Percentiles rank a stretch among this genome's conserved stretches.
These are phyloP conservation scores for Penicillium diatomitis DNA, from an alignment of 495 filamentous ascomycete genomes.

Conservation along the genomic window DNA sequence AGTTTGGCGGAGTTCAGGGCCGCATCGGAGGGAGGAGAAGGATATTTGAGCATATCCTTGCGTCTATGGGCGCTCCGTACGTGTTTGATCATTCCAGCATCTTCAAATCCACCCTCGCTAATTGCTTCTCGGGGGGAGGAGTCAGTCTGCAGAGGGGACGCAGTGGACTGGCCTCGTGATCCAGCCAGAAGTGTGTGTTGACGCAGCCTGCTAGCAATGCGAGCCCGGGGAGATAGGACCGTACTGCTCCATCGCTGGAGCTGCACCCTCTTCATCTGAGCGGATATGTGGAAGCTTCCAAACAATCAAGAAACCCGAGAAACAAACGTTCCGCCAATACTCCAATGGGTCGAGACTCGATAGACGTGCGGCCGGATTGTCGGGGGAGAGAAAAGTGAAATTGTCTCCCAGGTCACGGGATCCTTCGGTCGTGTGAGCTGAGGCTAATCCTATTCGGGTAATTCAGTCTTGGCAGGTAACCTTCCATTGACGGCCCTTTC, in stretches of 20 bases:
- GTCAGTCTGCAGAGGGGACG: conserved; percentile 21
- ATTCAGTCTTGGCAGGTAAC: conserved; percentile 26
- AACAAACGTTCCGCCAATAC: conserved; percentile 8
- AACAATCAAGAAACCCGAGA: conserved; percentile 6
- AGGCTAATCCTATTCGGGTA: conserved; percentile 21
- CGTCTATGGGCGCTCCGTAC: conserved; percentile 12
- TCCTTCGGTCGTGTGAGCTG: conserved; percentile 25
- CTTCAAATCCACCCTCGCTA: conserved; percentile 8
- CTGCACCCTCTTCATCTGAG: conserved; percentile 61
- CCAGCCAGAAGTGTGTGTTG: conserved; percentile 30
- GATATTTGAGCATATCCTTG: conserved; percentile 30
- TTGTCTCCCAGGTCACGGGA: conserved; percentile 40
- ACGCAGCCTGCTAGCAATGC: conserved; percentile 40
- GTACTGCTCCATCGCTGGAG: conserved; percentile 63
- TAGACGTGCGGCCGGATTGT: conserved; percentile 16
- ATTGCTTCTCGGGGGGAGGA: conserved; percentile 1
- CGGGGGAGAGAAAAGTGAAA: conserved; percentile 35
- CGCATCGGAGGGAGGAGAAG: conserved; percentile 60
- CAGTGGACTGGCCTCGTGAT: conserved; percentile 32
- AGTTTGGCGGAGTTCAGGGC: conserved; percentile 81
- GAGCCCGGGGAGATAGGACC: conserved; percentile 50
- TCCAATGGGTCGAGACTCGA: conserved; percentile 13
- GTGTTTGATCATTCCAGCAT: conserved; percentile 10
- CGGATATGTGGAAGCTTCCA: conserved; percentile 9
- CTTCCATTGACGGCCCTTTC: conserved; percentile 27